Evolutionary conservation across 495 filamentous ascomycete species (phyloP).

Genomic region (Parmelia sp.): DNA sequence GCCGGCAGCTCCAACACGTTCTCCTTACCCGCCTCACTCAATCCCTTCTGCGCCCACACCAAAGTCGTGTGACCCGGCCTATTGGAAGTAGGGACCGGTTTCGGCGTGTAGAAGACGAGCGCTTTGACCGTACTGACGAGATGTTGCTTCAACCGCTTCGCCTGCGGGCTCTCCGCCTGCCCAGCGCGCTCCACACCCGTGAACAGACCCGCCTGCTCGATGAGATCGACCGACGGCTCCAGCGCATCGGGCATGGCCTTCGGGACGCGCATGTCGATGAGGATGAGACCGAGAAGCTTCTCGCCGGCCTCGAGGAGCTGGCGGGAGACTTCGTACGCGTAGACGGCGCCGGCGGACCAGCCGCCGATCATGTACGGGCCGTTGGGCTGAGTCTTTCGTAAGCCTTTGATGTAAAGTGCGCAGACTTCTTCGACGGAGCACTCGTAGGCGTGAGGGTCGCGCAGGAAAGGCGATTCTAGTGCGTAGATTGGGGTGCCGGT

Average conservation of each 20-base stretch:
- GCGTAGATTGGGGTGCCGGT: constrained; percentile 27
- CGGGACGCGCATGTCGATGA: constrained; percentile 51
- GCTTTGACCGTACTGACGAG: constrained; percentile 55
- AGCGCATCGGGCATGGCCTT: constrained; percentile 38
- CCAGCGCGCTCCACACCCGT: constrained; percentile 53
- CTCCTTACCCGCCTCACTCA: constrained; percentile 5
- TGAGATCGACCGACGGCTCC: constrained; percentile 55
- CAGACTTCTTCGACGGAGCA: constrained; percentile 46
- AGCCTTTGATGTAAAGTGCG: constrained; percentile 55
- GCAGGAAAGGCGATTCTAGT: constrained; percentile 42
- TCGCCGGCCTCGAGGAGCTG: constrained; percentile 63
- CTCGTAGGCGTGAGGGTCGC: constrained; percentile 44
- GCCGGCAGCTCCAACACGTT: background rate
- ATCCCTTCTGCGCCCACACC: constrained; percentile 18
- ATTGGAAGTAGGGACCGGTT: constrained; percentile 30
- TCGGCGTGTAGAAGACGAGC: constrained; percentile 53
- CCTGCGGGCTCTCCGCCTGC: constrained; percentile 34
- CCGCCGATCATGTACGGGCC: constrained; percentile 62
- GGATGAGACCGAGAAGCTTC: constrained; percentile 52
- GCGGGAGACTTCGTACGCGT: constrained; percentile 74
- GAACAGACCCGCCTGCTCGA: constrained; percentile 53
- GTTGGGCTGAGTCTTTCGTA: constrained; percentile 62
- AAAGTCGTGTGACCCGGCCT: constrained; percentile 6
- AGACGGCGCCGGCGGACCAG: constrained; percentile 82
- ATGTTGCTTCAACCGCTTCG: constrained; percentile 53